phyloP scores from a whole-genome alignment of 2,329 filamentous ascomycete species.

The Davidsoniella australis region DNA sequence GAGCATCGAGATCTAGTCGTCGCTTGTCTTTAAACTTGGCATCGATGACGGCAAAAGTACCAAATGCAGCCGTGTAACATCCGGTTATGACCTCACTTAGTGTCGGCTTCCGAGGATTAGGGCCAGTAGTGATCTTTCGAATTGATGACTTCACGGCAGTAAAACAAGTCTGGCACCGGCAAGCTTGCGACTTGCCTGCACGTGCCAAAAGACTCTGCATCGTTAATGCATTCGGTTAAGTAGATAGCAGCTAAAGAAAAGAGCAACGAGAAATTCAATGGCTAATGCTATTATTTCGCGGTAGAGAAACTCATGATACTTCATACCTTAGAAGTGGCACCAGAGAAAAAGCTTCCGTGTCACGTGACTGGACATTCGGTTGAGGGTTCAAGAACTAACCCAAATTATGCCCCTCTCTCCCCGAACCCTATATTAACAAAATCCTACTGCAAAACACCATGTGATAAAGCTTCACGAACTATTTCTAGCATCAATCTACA shows the following conservation, averaged over 20 bases:
- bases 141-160: slow-evolving; percentile 31
- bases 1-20: slow-evolving; percentile 41
- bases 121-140: slow-evolving; percentile 24
- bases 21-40: slow-evolving; percentile 39
- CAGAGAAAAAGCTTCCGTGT: neutral
- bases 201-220: slow-evolving; percentile 58
- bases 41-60: slow-evolving; percentile 46
- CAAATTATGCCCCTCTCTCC: slow-evolving; percentile 1
- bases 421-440: neutral
- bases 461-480: too few species aligned
- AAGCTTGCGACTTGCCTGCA: slow-evolving; percentile 42
- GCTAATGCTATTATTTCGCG: too few species aligned
- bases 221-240: slow-evolving; percentile 6
- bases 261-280: neutral
- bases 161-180: slow-evolving; percentile 45
- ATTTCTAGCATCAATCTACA: neutral
- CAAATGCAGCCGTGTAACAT: slow-evolving; percentile 50
- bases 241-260: neutral
- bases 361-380: neutral
- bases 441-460: neutral
- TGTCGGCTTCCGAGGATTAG: slow-evolving; percentile 31
- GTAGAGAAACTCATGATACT: too few species aligned
- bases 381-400: too few species aligned
- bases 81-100: slow-evolving; percentile 43
- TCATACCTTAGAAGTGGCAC: too few species aligned